Evolutionary conservation across 1,139 yeast genomes (phyloP).

Genomic region (Kazachstania sp.): DNA sequence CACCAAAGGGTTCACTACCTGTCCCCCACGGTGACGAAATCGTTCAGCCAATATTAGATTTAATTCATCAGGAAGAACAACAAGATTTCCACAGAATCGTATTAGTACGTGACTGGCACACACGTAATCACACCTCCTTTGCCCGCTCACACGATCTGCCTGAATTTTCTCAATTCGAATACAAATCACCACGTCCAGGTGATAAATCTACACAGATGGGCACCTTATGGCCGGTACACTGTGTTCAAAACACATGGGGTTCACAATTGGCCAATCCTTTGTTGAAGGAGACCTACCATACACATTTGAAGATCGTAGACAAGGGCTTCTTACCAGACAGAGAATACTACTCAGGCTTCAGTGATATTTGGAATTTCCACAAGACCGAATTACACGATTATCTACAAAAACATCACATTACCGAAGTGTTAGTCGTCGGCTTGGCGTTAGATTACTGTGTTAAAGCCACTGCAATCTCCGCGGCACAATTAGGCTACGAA

Average conservation of each 20-base stretch:
- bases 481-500: conserved; percentile 50
- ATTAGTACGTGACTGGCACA: conserved; percentile 89
- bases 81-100: conserved; percentile 53
- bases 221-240: conserved; percentile 81
- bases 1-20: conserved; percentile 69
- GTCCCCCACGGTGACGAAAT: conserved; percentile 56
- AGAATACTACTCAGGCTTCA: conserved; percentile 86
- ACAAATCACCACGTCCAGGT: conserved; percentile 44
- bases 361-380: conserved; percentile 67
- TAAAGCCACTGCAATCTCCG: conserved; percentile 61
- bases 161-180: conserved; percentile 46
- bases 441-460: conserved; percentile 86
- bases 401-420: conserved; percentile 39
- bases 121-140: conserved; percentile 67
- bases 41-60: conserved; percentile 43
- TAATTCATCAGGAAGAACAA: conserved; percentile 20
- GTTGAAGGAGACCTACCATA: conserved; percentile 22
- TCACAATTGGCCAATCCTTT: conserved; percentile 51
- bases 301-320: conserved; percentile 36
- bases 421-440: conserved; percentile 68
- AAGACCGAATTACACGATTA: conserved; percentile 54
- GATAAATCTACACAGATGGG: conserved; percentile 34
- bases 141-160: conserved; percentile 55
- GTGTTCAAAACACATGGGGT: conserved; percentile 65
- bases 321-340: conserved; percentile 68